Evolutionary conservation across 495 filamentous ascomycete genomes (phyloP).

Genomic region (Penicilliopsis zonata): DNA sequence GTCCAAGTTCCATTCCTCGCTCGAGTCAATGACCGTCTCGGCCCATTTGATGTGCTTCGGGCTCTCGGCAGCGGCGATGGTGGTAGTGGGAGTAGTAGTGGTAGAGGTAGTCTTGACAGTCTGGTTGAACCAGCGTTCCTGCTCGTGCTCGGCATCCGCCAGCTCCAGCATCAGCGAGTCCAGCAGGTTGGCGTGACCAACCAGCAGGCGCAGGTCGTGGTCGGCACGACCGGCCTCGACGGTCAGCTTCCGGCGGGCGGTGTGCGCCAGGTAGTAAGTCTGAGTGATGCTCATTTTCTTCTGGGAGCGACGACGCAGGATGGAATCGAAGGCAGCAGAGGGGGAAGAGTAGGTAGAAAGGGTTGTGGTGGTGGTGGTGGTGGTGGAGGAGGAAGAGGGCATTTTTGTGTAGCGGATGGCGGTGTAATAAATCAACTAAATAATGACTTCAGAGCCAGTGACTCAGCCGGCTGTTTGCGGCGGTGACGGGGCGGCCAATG

Average conservation of each 20-base stretch:
- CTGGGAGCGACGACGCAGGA: conserved; percentile 33
- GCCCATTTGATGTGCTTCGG: conserved; percentile 80
- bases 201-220: conserved; percentile 87
- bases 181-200: conserved; percentile 95
- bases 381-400: too few relatives aligned
- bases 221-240: conserved; percentile 78
- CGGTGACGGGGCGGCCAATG: too few relatives aligned
- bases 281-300: conserved; percentile 93
- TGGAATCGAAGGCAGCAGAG: conserved; percentile 15
- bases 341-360: conserved; percentile 2
- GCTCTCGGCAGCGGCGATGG: conserved; percentile 37
- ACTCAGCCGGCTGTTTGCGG: too few relatives aligned
- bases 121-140: conserved; percentile 97
- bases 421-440: too few relatives aligned
- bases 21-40: conserved; percentile 62
- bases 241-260: conserved; percentile 90
- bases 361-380: not conserved
- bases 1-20: conserved; percentile 58
- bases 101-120: conserved; percentile 64
- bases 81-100: conserved; percentile 19
- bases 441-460: too few relatives aligned
- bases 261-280: conserved; percentile 95
- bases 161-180: conserved; percentile 94
- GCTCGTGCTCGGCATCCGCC: conserved; percentile 84
- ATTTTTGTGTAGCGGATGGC: too few relatives aligned